These are phyloP conservation scores for Flaveria linearis DNA, from an alignment of 129 eudicot species.

Conservation along the genomic window DNA sequence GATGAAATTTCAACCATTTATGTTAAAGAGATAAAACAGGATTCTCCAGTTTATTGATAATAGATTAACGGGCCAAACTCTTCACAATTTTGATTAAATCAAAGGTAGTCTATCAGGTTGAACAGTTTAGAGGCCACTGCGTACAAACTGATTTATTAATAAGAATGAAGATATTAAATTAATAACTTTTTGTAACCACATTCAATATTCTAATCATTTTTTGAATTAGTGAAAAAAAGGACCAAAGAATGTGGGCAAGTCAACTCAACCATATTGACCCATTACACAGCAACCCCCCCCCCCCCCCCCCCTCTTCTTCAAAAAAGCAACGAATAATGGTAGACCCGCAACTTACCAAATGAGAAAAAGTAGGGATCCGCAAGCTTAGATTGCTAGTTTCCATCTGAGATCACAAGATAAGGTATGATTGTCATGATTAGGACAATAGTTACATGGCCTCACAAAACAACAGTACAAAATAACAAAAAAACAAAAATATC, in stretches of 20 bases:
- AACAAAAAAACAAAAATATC: too few relatives aligned
- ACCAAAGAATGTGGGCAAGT: background rate
- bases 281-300: background rate
- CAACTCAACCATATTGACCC: background rate
- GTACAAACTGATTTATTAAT: too few relatives aligned
- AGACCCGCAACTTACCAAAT: constrained; percentile 51
- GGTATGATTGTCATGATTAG: background rate
- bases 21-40: too few relatives aligned
- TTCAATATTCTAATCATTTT: background rate
- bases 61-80: too few relatives aligned
- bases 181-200: background rate
- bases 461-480: background rate
- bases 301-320: background rate
- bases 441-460: background rate
- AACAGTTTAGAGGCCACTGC: too few relatives aligned
- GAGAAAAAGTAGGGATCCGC: constrained; percentile 42
- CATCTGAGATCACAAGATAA: constrained; percentile 51
- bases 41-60: too few relatives aligned
- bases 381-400: constrained; percentile 62
- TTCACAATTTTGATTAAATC: too few relatives aligned
- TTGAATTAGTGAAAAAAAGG: background rate
- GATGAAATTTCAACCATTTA: too few relatives aligned
- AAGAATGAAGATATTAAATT: too few relatives aligned
- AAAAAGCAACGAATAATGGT: background rate
- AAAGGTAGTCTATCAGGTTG: too few relatives aligned